Percentiles rank a stretch among this genome's conserved stretches.
These are phyloP conservation scores for Leishmania tarentolae DNA, from an alignment of 208 protist genomes.

Conservation along the genomic window DNA sequence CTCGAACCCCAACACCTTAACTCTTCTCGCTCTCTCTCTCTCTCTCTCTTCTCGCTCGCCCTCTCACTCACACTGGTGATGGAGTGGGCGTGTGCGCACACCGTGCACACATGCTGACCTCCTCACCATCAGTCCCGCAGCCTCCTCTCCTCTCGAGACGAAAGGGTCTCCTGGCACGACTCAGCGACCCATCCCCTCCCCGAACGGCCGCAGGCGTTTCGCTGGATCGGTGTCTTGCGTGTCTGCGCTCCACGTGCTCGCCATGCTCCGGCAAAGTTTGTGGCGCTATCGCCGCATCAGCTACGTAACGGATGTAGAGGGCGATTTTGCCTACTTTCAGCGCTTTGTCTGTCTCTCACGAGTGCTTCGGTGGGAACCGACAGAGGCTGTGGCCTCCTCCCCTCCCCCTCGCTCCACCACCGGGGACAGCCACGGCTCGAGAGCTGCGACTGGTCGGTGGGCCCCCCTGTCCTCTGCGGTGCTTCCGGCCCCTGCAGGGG, in stretches of 20 bases:
- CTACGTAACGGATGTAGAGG: slow-evolving; percentile 92
- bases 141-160: background rate
- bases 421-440: background rate
- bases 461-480: slow-evolving; percentile 4
- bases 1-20: background rate
- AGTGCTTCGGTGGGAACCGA: slow-evolving; percentile 25
- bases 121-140: background rate
- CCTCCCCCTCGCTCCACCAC: background rate
- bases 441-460: slow-evolving; percentile 1
- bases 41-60: background rate
- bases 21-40: too few species aligned
- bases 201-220: background rate
- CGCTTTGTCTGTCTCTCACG: slow-evolving; percentile 53
- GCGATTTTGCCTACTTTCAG: slow-evolving; percentile 81
- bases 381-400: background rate
- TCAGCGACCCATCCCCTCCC: background rate
- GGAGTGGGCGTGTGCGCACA: background rate
- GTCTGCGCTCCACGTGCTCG: background rate
- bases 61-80: background rate
- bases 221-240: background rate
- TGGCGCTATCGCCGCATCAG: slow-evolving; percentile 34
- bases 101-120: background rate
- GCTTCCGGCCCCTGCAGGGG: background rate
- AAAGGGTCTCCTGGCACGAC: background rate
- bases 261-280: slow-evolving; percentile 36